These are phyloP conservation scores for Corinectria fuckeliana DNA, from an alignment of 2,329 filamentous ascomycete species.

Conservation along the genomic window DNA sequence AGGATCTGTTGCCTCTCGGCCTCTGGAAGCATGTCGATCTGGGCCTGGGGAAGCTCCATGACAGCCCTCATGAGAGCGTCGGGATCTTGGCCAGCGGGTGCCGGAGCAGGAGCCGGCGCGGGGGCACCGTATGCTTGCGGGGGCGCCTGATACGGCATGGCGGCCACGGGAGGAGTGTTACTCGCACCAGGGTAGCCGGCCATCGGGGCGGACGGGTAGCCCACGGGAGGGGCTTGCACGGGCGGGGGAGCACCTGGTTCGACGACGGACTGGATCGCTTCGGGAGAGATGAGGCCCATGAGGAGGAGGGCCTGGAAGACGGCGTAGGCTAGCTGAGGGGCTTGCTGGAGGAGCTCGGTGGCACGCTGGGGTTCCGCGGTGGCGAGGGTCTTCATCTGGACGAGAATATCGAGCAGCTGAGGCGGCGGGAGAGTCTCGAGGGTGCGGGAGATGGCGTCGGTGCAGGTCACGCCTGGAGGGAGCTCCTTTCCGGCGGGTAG, in stretches of 20 bases:
- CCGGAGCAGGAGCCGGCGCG: conserved; percentile 39
- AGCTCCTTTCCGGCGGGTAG: conserved; percentile 86
- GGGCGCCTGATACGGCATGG: conserved; percentile 55
- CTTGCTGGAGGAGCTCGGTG: conserved; percentile 83
- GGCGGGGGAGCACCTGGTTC: conserved; percentile 60
- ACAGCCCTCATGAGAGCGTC: conserved; percentile 82
- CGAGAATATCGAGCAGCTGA: conserved; percentile 90
- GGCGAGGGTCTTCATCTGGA: conserved; percentile 93
- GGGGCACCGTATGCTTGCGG: conserved; percentile 47
- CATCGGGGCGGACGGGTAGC: conserved; percentile 46
- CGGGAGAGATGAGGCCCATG: conserved; percentile 89
- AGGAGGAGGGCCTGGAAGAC: conserved; percentile 93
- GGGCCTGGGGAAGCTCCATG: conserved; percentile 77
- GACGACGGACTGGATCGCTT: conserved; percentile 80
- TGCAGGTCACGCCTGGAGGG: conserved; percentile 80
- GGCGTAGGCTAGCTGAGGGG: conserved; percentile 91
- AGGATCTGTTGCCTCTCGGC: conserved; percentile 81
- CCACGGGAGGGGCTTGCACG: conserved; percentile 36
- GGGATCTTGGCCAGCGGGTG: conserved; percentile 59
- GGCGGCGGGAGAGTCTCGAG: conserved; percentile 84
- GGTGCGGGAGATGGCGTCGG: conserved; percentile 91
- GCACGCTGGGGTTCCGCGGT: conserved; percentile 81
- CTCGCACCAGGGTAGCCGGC: conserved; percentile 49
- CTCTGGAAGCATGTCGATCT: conserved; percentile 80
- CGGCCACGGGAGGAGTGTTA: conserved; percentile 56